Evolutionary conservation across 768 basidiomycete genomes (phyloP).

Genomic region (Sarcodon sp.): DNA sequence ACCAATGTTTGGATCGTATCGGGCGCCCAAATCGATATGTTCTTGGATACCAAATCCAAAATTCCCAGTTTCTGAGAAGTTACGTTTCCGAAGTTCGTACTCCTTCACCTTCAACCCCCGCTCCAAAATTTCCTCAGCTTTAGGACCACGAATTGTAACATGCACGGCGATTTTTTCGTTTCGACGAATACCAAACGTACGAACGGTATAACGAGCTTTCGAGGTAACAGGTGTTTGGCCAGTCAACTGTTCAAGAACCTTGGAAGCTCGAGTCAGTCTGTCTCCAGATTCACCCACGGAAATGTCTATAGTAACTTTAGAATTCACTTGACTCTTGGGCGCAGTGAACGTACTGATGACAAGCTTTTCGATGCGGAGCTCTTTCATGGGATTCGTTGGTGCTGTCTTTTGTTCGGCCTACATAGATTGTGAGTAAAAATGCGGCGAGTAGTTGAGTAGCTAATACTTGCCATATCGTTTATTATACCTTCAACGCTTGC

Average conservation of each 20-base stretch:
- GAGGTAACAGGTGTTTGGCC: conserved; percentile 99
- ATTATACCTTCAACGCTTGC: no score
- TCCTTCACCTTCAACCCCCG: conserved; percentile 99
- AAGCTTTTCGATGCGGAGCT: conserved; percentile 95
- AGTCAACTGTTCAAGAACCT: conserved; percentile 98
- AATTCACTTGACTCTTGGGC: background rate
- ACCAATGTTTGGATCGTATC: conserved; percentile 97
- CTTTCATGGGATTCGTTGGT: conserved; percentile 91
- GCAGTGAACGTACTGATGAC: conserved; percentile 80
- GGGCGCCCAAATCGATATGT: conserved; percentile 97
- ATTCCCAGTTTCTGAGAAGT: conserved; percentile 99
- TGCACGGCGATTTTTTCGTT: conserved; percentile 99
- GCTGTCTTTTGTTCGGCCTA: conserved; percentile 84
- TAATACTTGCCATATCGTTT: no score
- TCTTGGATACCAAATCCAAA: conserved; percentile 99
- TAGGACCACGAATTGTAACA: conserved; percentile 97
- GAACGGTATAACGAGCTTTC: conserved; percentile 99
- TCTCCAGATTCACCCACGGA: conserved; percentile 99
- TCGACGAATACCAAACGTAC: conserved; percentile 97
- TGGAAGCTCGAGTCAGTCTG: conserved; percentile 96
- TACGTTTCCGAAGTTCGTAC: conserved; percentile 93
- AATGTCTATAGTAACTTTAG: conserved; percentile 56
- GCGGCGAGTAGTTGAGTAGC: background rate
- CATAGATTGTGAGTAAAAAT: background rate
- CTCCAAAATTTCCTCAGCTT: conserved; percentile 99